Conservation (phyloP, 176 grass and related monocot genomes). For the Paspalum vaginatum region DNA sequence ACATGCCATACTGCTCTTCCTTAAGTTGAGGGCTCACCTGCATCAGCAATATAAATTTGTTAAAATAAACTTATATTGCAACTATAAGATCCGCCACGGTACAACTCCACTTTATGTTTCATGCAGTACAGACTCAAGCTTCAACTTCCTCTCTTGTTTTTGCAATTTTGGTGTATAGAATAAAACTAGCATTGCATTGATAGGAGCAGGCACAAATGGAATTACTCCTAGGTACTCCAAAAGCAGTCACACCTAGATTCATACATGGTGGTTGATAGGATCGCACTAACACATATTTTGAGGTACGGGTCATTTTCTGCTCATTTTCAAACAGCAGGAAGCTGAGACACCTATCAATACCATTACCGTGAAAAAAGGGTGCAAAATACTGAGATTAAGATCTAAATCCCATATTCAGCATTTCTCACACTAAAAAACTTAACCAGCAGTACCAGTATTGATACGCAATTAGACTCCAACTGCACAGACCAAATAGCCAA, state of each 20-base stretch:
- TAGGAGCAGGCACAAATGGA: background rate
- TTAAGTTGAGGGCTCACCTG: constrained; percentile 58
- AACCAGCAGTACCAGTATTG: background rate
- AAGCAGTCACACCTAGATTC: background rate
- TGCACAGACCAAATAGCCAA: background rate
- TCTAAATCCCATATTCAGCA: background rate
- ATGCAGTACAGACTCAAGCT: background rate
- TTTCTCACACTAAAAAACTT: too few relatives aligned
- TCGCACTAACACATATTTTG: background rate
- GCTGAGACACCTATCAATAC: background rate
- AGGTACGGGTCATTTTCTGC: background rate
- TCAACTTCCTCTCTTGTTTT: background rate
- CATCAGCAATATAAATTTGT: constrained; percentile 21
- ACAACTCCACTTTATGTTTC: too few relatives aligned
- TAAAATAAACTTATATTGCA: constrained; percentile 5
- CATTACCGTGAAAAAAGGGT: background rate
- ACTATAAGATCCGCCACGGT: too few relatives aligned
- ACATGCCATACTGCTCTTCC: constrained; percentile 76
- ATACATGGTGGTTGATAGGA: background rate
- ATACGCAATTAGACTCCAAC: background rate
- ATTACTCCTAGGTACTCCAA: background rate
- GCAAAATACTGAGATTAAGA: background rate
- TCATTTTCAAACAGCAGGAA: background rate
- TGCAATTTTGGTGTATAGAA: too few relatives aligned
- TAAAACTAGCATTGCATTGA: background rate